Evolutionary conservation across 2,329 filamentous ascomycete genomes (phyloP), one percentile per base, ranked within the genome.

Genomic region (Pseudogymnoascus sp.): DNA sequence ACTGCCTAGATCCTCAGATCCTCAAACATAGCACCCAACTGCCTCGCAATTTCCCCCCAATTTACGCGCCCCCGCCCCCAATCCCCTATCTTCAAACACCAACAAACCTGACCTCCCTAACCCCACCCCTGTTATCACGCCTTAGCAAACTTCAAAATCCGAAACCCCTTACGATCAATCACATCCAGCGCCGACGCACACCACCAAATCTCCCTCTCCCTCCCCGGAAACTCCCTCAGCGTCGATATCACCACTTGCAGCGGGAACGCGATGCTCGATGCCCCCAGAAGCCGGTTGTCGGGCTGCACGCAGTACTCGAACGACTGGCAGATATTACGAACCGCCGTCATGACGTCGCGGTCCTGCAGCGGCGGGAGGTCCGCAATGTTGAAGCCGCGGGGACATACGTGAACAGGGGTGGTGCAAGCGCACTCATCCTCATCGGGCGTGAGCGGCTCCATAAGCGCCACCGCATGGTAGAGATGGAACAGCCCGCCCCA

Each of bases 291-390:
- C 11, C 65, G 18, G 63, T 69, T 69, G 1, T 69, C 64, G 3
- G 71, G 67, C 38, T 70, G 63, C 40, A 73, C 38, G 56, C 70
- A 71, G 59, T 72, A 76, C 62, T 75, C 70, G 8, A 76, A 62
- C 0, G 73, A 73, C 61, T 74, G 71, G 59, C 74, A 74, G 38
- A 77, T 73, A 56, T 72, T 71, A 16, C 69, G 70, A 5, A 69
- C 72, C 59, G 72, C 64, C 5, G 61, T 40, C 5, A 69, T 59
- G 37, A 72, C 68, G 44, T 73, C 68, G 3, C 71, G 69, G 53
- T 73, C 67, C 4, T 65, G 66, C 0, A 74, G 66, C 7, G 66
- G 65, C 6, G 67, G 70, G 18, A 73, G 66, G 44, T 62, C 50
- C 7, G 53, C 63, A 14, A 37, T 60, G 16, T 63, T 61, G 53